A percentile compares a stretch with the other conserved stretches of the same genome.
Conservation (phyloP, 2,329 filamentous ascomycete species). For the Corynespora cassiicola region DNA sequence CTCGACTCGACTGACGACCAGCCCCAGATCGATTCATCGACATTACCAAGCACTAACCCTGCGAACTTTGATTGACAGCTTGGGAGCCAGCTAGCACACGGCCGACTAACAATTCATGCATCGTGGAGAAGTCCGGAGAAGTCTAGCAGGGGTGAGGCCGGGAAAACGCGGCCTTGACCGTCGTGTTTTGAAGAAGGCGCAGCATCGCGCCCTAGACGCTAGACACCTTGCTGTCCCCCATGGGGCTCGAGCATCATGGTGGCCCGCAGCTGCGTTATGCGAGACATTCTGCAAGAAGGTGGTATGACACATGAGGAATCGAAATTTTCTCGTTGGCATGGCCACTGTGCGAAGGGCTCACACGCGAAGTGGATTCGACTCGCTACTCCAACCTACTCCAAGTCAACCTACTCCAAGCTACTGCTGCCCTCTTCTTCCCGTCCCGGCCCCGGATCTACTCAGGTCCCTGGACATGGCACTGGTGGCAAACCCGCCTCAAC, state of each 20-base stretch:
- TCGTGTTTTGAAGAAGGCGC: slow-evolving; percentile 1
- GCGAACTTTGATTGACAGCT: too few species aligned
- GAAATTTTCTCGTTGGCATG: too few species aligned
- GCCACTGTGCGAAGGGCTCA: too few species aligned
- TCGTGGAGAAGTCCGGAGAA: slow-evolving; percentile 3
- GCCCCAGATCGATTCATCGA: too few species aligned
- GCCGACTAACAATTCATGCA: slow-evolving; percentile 4
- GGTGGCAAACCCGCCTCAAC: slow-evolving; percentile 5
- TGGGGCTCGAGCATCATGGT: too few species aligned
- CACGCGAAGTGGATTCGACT: too few species aligned
- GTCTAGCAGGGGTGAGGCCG: slow-evolving; percentile 4
- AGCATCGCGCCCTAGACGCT: too few species aligned
- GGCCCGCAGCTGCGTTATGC: too few species aligned
- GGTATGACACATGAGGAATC: too few species aligned
- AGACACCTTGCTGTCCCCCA: slow-evolving; percentile 3
- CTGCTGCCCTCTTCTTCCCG: neutral
- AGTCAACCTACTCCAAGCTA: neutral
- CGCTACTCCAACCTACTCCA: neutral
- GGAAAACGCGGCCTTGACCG: slow-evolving; percentile 7
- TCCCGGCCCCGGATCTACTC: neutral
- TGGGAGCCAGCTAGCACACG: neutral
- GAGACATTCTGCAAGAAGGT: too few species aligned
- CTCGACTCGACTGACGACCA: too few species aligned
- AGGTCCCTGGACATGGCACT: slow-evolving; percentile 12
- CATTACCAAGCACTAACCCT: too few species aligned